Evolutionary conservation across 2,329 filamentous ascomycete species (phyloP), one percentile per base, ranked within the genome.

Genomic region (Pseudohalonectria lignicola): DNA sequence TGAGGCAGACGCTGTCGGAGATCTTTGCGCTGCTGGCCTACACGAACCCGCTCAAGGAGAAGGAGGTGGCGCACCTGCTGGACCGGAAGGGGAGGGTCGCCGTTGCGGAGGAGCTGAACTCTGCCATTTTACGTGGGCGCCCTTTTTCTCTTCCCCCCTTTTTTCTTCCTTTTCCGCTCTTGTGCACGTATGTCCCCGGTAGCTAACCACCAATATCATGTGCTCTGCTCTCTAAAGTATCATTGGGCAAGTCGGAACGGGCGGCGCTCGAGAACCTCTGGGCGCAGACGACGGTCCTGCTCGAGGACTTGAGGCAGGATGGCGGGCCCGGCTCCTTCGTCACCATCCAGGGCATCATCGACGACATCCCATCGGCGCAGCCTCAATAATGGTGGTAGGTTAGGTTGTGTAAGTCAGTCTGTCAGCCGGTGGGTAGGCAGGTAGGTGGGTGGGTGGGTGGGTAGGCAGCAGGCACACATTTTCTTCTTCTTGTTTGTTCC

Each of bases 41-140:
- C 52, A 63, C 75, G 26, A 85, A 95, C 52, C 85, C 88, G 1
- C 69, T 82, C 13, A 76, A 79, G 47, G 86, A 84, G 44, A 69
- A 73, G 35, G 75, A 82, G 42, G 73, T 95, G 41, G 79, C 81
- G 13, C 81, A 86, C 52, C 63, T 95, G 42, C 65, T 98, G 41
- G 85, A 94, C 50, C 69, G 74, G 29, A 75, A 73, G 37, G 86
- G 85, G 2, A 69, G 92, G 31, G 75, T 79, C 15, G 69, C 76
- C 15, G 86, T 96, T 30, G 88, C 88, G 8, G 92, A 98, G 62
- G 88, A 94, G 57, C 67, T 98, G 40, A 96, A 96, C 59, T 85
- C 86, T 43, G 88, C 86, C 34, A 94, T 98, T 49, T 60, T 98
- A 43, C 78, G 87, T 94, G 65, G 64, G 79, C 69, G 15, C 8